Evolutionary conservation across 2,329 filamentous ascomycete genomes (phyloP).

Genomic region (Diplodia sapinea): DNA sequence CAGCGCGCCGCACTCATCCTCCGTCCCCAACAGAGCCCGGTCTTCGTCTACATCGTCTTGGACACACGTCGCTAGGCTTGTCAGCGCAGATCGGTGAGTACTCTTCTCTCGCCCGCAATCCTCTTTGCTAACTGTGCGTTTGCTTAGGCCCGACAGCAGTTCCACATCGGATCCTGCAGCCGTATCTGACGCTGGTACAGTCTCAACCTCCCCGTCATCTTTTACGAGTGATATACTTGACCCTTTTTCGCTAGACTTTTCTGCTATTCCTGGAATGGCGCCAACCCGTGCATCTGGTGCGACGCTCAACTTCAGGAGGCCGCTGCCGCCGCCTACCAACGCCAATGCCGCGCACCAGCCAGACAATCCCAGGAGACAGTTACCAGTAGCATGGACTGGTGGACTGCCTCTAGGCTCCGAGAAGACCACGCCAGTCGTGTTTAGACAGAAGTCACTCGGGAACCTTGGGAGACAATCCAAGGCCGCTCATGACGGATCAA

Average conservation of each 20-base stretch:
- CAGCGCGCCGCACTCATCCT: not conserved
- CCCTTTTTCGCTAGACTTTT: not conserved
- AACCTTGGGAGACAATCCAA: not conserved
- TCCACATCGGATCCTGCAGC: slow-evolving; percentile 18
- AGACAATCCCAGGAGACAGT: slow-evolving; percentile 11
- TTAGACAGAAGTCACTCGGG: not conserved
- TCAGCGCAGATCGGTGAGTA: slow-evolving; percentile 14
- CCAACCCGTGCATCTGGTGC: not conserved
- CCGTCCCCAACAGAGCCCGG: not conserved
- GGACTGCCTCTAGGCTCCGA: not conserved
- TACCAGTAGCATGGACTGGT: slow-evolving; percentile 22
- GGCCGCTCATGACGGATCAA: not conserved
- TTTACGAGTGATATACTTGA: slow-evolving; percentile 20
- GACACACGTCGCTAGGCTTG: slow-evolving; percentile 28
- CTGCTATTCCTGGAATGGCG: slow-evolving; percentile 3
- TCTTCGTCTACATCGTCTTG: slow-evolving; percentile 10
- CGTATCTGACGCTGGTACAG: slow-evolving; percentile 29
- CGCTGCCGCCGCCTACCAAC: not conserved
- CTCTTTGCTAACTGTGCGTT: not conserved
- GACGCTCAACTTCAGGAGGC: not conserved
- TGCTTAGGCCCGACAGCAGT: slow-evolving; percentile 1
- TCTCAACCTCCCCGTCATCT: slow-evolving; percentile 28
- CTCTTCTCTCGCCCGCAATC: not conserved
- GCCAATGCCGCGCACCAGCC: not conserved
- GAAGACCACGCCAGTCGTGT: not conserved